Conservation (phyloP, 371 early-diverging fungal species). For the Syncephalis plumigaleata region DNA sequence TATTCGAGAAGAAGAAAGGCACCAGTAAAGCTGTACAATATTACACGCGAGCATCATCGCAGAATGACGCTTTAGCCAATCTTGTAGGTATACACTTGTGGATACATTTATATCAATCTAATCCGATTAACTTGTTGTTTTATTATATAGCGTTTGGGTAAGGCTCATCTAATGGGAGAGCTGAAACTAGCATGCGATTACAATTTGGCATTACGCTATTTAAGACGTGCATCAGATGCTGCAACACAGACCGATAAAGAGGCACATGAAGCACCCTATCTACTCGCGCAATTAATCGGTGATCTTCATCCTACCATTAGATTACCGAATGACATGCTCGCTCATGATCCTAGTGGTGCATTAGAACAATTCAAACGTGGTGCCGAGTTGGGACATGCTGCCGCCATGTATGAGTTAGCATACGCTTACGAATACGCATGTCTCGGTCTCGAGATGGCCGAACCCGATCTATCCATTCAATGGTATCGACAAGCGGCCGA, state of each 20-base stretch:
- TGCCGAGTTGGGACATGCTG: conserved; percentile 25
- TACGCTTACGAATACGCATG: conserved; percentile 58
- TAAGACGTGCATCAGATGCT: conserved; percentile 42
- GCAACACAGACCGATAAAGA: conserved; percentile 19
- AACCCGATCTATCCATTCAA: conserved; percentile 43
- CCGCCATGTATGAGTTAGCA: conserved; percentile 59
- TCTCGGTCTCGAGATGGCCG: too few species aligned
- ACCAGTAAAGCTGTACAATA: conserved; percentile 42
- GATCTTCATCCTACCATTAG: too few species aligned
- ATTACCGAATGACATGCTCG: too few species aligned
- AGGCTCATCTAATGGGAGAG: conserved; percentile 38
- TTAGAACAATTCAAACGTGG: too few species aligned
- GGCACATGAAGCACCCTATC: too few species aligned
- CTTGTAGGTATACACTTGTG: conserved; percentile 10
- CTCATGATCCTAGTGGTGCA: too few species aligned
- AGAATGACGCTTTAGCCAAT: conserved; percentile 47
- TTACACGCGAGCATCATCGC: conserved; percentile 54
- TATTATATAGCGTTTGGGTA: conserved; percentile 20
- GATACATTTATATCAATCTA: too few species aligned
- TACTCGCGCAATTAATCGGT: too few species aligned
- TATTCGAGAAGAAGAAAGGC: conserved; percentile 30
- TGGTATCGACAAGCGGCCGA: conserved; percentile 74
- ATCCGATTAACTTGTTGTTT: too few species aligned
- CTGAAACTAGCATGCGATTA: conserved; percentile 30
- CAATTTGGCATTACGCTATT: conserved; percentile 52